Conservation (phyloP, 805 yeast genomes). For the Saccharomyces mikatae region DNA sequence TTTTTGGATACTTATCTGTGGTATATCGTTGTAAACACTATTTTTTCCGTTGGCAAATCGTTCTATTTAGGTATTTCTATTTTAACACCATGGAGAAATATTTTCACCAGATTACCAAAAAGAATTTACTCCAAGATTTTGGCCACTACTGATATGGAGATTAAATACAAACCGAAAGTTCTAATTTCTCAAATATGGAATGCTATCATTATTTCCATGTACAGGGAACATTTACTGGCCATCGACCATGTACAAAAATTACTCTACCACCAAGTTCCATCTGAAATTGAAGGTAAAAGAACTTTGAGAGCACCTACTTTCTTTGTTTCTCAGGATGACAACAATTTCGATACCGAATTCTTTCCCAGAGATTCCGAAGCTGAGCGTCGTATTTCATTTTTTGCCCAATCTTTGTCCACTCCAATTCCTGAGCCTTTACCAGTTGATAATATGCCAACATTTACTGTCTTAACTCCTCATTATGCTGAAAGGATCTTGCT, state of each 20-base stretch:
- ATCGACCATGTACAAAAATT: slow-evolving; percentile 97
- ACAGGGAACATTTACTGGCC: slow-evolving; percentile 95
- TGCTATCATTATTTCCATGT: slow-evolving; percentile 97
- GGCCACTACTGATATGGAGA: slow-evolving; percentile 98
- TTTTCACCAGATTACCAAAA: slow-evolving; percentile 94
- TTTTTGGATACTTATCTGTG: slow-evolving; percentile 98
- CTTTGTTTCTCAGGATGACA: slow-evolving; percentile 94
- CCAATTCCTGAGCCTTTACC: slow-evolving; percentile 98
- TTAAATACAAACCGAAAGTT: slow-evolving; percentile 96
- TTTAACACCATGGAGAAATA: slow-evolving; percentile 98
- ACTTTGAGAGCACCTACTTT: slow-evolving; percentile 97
- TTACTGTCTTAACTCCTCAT: slow-evolving; percentile 93
- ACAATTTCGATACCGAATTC: slow-evolving; percentile 84
- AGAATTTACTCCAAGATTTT: slow-evolving; percentile 94
- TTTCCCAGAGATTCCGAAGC: slow-evolving; percentile 97
- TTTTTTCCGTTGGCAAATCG: slow-evolving; percentile 92
- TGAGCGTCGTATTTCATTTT: slow-evolving; percentile 97
- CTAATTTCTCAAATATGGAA: slow-evolving; percentile 98
- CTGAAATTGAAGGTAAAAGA: slow-evolving; percentile 95
- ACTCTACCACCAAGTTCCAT: slow-evolving; percentile 95
- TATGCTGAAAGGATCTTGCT: slow-evolving; percentile 88
- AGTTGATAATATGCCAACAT: slow-evolving; percentile 98
- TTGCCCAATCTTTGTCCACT: slow-evolving; percentile 96
- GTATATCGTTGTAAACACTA: slow-evolving; percentile 92
- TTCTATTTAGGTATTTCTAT: slow-evolving; percentile 98